Percentiles rank a stretch among this genome's conserved stretches.
Evolutionary conservation across 306 rosid genomes (phyloP).

Genomic region (Abrus precatorius): DNA sequence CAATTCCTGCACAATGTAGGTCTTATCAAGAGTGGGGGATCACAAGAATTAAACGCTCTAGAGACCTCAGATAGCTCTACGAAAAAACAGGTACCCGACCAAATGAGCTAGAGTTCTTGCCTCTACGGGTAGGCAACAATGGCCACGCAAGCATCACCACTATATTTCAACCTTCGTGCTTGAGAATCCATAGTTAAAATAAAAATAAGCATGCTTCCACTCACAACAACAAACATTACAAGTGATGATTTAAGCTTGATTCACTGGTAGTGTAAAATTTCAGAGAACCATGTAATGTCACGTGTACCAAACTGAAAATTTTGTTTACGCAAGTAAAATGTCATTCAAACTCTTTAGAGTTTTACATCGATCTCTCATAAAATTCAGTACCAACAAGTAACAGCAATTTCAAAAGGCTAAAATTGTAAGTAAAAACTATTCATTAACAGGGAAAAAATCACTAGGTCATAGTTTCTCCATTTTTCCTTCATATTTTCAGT

Average conservation of each 20-base stretch:
- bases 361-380: background rate
- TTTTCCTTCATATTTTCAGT: background rate
- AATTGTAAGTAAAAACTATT: background rate
- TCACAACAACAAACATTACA: background rate
- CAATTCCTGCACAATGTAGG: background rate
- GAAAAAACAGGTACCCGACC: conserved; percentile 9
- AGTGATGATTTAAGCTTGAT: background rate
- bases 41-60: background rate
- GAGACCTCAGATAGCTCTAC: background rate
- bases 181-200: conserved; percentile 19
- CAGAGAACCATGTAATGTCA: background rate
- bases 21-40: background rate
- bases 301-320: background rate
- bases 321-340: background rate
- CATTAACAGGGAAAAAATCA: background rate
- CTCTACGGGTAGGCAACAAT: background rate
- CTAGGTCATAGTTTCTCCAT: background rate
- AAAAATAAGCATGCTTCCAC: background rate
- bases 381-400: conserved; percentile 9
- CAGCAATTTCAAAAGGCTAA: conserved; percentile 20
- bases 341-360: background rate
- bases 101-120: background rate
- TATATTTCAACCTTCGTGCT: conserved; percentile 16
- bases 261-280: conserved; percentile 7
- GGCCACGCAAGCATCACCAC: background rate